Evolutionary conservation across 2,329 filamentous ascomycete species (phyloP), one percentile per base, ranked within the genome.

Genomic region (Neophaeococcomyces mojaviensis): DNA sequence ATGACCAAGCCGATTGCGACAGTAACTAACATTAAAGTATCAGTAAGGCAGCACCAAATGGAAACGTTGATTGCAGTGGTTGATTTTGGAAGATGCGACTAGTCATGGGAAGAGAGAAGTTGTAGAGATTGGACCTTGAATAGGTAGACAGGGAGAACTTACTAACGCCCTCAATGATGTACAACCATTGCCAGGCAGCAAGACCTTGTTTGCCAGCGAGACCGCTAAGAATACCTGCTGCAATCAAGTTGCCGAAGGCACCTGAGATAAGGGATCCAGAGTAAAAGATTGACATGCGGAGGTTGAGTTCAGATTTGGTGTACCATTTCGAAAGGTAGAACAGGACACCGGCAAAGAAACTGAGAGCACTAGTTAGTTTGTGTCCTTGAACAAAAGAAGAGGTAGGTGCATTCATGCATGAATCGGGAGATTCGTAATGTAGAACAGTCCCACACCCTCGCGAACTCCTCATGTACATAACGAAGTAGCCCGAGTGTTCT

Each of bases 221-320:
- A 5, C 68, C 68, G 15, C 61, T 55, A 4, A 72, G 61, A 24
- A 76, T 74, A 3, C 71, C 53, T 2, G 74, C 74, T 6, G 71
- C 73, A 41, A 78, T 73, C 20, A 77, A 63, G 16, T 70, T 73
- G n/a, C 71, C 72, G 53, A 77, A 77, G 2, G 73, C 73, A 37
- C 62, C 70, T 42, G 67, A 68, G 24, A 77, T 64, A 16, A 75
- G 59, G 2, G 67, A 70, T 3, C 72, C 73, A 3, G 71, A 70
- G 56, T 74, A 77, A 45, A 77, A 68, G 35, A 76, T 67, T n/a
- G 68, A 68, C 53, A 70, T 74, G 4, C 74, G 67, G 34, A 72
- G 64, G 2, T 68, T 68, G 13, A 77, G 57, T 32, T 49, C 48
- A 24, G 69, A 66, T 40, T 70, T 70, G 1, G 72, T 77, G 51